Evolutionary conservation across 148 eudicot genomes (phyloP).

Genomic region (Heliosperma pusillum): DNA sequence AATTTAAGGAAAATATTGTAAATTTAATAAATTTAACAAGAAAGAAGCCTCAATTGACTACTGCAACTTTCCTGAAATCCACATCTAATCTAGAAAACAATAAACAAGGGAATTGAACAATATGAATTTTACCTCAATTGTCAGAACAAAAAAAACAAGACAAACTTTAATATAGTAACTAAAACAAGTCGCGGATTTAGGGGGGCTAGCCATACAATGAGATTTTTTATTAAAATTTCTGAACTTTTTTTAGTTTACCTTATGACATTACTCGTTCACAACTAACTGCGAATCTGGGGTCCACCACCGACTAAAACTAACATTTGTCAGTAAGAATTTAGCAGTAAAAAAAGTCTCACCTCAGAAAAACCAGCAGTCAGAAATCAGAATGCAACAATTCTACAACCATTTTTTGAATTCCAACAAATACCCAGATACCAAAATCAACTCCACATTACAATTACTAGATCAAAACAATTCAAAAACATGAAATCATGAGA

Average conservation of each 20-base stretch:
- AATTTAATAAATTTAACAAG: constrained; percentile 18
- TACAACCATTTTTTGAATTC: constrained; percentile 16
- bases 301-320: neutral
- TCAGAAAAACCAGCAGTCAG: constrained; percentile 18
- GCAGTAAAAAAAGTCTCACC: constrained; percentile 6
- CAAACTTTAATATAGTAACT: neutral
- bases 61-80: neutral
- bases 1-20: neutral
- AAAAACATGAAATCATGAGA: constrained; percentile 12
- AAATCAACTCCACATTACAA: constrained; percentile 19
- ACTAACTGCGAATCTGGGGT: too few relatives aligned
- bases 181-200: neutral
- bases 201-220: too few relatives aligned
- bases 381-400: constrained; percentile 11
- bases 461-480: constrained; percentile 5
- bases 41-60: constrained; percentile 10
- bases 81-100: constrained; percentile 5
- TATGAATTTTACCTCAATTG: constrained; percentile 17
- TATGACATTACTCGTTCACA: neutral
- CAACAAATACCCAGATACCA: constrained; percentile 27
- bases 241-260: neutral
- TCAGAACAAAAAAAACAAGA: neutral
- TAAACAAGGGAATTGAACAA: constrained; percentile 8
- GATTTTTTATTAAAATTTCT: too few relatives aligned
- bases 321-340: neutral